Evolutionary conservation across 306 rosid species (phyloP).

Genomic region (Corylus heterophylla): DNA sequence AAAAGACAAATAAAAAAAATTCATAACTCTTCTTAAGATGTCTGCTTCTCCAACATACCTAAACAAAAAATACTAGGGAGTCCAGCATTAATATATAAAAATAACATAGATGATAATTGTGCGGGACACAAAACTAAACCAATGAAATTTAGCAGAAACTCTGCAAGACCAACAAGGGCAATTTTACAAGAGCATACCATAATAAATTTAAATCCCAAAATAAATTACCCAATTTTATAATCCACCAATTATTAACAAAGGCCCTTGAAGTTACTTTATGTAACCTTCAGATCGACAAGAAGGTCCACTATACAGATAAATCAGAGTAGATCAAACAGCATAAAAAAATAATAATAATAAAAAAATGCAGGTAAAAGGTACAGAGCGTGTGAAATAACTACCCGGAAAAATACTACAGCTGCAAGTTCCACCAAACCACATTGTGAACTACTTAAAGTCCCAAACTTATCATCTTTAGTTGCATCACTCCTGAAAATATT

Average conservation of each 20-base stretch:
- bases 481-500: slow-evolving; percentile 65
- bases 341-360: background rate
- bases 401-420: slow-evolving; percentile 75
- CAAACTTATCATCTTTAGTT: slow-evolving; percentile 76
- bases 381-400: slow-evolving; percentile 35
- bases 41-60: slow-evolving; percentile 14
- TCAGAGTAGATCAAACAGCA: slow-evolving; percentile 9
- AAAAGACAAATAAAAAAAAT: background rate
- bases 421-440: slow-evolving; percentile 82
- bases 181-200: background rate
- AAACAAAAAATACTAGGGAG: slow-evolving; percentile 14
- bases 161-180: slow-evolving; percentile 9
- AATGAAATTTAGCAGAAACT: slow-evolving; percentile 13
- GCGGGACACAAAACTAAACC: background rate
- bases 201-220: background rate
- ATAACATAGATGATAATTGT: slow-evolving; percentile 13
- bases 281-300: background rate
- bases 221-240: background rate
- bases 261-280: slow-evolving; percentile 1
- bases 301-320: background rate
- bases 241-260: background rate
- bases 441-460: slow-evolving; percentile 71
- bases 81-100: background rate
- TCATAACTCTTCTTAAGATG: background rate
- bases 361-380: slow-evolving; percentile 1